phyloP scores from a whole-genome alignment of 225 moss, liverwort and hornwort genomes.

The Polytrichum commune region DNA sequence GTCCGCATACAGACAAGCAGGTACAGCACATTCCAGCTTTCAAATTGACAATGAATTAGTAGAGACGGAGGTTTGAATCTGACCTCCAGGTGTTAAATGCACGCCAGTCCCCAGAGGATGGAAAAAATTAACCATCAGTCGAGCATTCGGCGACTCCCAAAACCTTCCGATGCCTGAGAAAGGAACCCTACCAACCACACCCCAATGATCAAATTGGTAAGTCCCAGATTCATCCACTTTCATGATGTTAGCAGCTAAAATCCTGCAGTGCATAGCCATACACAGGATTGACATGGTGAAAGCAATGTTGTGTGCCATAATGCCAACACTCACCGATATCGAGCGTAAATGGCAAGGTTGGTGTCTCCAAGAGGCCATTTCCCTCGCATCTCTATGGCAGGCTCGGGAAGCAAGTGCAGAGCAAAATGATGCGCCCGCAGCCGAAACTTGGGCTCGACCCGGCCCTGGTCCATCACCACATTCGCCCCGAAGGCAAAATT shows the following conservation, averaged over 20 bases:
- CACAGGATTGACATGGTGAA: too few species aligned
- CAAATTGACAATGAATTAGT: too few species aligned
- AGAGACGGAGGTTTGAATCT: conserved; percentile 2
- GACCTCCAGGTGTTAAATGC: conserved; percentile 79
- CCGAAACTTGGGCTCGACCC: conserved; percentile 60
- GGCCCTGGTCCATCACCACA: conserved; percentile 65
- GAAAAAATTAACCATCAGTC: conserved; percentile 72
- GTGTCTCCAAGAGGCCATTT: conserved; percentile 70
- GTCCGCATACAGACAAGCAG: too few species aligned
- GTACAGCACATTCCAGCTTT: too few species aligned
- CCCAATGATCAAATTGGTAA: too few species aligned
- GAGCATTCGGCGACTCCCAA: conserved; percentile 60
- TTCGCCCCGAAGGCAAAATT: conserved; percentile 73
- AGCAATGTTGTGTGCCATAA: too few species aligned
- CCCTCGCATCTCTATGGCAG: conserved; percentile 68
- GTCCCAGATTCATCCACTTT: too few species aligned
- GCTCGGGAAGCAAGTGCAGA: conserved; percentile 66
- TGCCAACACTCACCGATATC: conserved; percentile 50
- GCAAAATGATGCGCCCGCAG: conserved; percentile 64
- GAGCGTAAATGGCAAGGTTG: conserved; percentile 58
- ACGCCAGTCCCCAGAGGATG: conserved; percentile 70
- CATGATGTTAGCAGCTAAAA: too few species aligned
- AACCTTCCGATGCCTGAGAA: conserved; percentile 30
- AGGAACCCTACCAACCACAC: conserved; percentile 17
- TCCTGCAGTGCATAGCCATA: too few species aligned